A percentile compares a stretch with the other conserved stretches of the same genome.
Evolutionary conservation across 129 eudicot genomes (phyloP).

Genomic region (Gnaphalium uliginosum): DNA sequence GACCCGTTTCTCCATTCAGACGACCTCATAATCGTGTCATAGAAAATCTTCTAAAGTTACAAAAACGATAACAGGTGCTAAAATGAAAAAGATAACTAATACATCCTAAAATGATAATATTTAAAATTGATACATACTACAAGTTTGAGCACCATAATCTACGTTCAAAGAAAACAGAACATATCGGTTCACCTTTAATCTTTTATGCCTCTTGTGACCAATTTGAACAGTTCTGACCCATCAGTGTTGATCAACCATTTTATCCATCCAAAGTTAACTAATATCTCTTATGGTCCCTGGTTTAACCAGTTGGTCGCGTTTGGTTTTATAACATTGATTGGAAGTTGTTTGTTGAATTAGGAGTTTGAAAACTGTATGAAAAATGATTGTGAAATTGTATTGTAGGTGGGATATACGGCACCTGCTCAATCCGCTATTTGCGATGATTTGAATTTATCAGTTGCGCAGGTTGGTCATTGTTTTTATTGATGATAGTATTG

Average conservation of each 20-base stretch:
- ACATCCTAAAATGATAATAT: no score
- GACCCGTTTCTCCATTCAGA: constrained; percentile 27
- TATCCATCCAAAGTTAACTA: neutral
- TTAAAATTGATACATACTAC: no score
- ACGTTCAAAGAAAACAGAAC: no score
- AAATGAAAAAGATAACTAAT: no score
- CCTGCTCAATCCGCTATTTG: constrained; percentile 72
- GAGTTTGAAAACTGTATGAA: neutral
- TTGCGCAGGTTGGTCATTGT: constrained; percentile 54
- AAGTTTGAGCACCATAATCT: no score
- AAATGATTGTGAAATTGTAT: constrained; percentile 32
- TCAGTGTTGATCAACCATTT: neutral
- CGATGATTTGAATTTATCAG: constrained; percentile 56
- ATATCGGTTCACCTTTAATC: neutral
- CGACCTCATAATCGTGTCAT: no score
- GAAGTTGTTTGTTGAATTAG: neutral
- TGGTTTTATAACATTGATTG: constrained; percentile 5
- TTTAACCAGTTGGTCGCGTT: no score
- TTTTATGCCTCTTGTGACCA: neutral
- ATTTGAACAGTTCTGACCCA: no score
- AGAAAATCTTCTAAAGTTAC: neutral
- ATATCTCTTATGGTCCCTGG: neutral
- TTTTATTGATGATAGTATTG: neutral
- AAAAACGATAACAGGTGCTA: neutral
- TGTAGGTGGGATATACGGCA: constrained; percentile 89